Conservation (phyloP, 2,329 filamentous ascomycete species). For the Purpureocillium takamizusanense region DNA sequence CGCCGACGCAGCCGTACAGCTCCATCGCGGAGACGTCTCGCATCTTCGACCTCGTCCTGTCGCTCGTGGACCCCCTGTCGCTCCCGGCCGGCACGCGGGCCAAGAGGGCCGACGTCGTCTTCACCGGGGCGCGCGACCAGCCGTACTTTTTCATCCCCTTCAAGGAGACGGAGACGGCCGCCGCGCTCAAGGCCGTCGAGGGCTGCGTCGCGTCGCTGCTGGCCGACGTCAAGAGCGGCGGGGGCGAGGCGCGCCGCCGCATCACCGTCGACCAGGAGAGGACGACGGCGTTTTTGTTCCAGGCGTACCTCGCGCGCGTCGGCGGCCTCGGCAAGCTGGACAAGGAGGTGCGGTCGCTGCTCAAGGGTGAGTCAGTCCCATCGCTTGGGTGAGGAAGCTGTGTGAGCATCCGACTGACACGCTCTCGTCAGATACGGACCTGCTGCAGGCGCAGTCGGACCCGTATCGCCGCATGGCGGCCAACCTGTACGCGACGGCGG, state of each 20-base stretch:
- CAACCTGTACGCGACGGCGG: slow-evolving; percentile 61
- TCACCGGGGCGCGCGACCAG: slow-evolving; percentile 22
- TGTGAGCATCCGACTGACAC: too few relatives aligned
- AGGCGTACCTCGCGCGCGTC: slow-evolving; percentile 25
- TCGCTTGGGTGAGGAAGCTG: too few relatives aligned
- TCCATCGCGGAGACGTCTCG: slow-evolving; percentile 14
- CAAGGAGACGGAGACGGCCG: slow-evolving; percentile 34
- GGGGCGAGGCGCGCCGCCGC: slow-evolving; percentile 4
- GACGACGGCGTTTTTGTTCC: slow-evolving; percentile 32
- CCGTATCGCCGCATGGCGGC: slow-evolving; percentile 64
- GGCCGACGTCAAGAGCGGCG: slow-evolving; percentile 14
- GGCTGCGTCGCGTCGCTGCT: slow-evolving; percentile 22
- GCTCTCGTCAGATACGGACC: slow-evolving; percentile 52
- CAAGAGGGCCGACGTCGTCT: slow-evolving; percentile 16
- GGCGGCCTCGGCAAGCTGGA: slow-evolving; percentile 29
- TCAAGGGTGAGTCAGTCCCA: slow-evolving; percentile 5
- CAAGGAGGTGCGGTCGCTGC: slow-evolving; percentile 12
- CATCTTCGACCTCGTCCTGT: slow-evolving; percentile 14
- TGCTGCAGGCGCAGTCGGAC: slow-evolving; percentile 61
- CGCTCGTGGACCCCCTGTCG: slow-evolving; percentile 16
- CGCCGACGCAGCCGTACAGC: slow-evolving; percentile 9
- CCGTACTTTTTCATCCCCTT: slow-evolving; percentile 38
- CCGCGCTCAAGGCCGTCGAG: slow-evolving; percentile 35
- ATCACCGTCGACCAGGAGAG: slow-evolving; percentile 26
- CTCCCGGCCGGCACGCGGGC: slow-evolving; percentile 18